Base-by-base conservation (phyloP, 1,139 yeast genomes). In the Candida glucosophila region DNA sequence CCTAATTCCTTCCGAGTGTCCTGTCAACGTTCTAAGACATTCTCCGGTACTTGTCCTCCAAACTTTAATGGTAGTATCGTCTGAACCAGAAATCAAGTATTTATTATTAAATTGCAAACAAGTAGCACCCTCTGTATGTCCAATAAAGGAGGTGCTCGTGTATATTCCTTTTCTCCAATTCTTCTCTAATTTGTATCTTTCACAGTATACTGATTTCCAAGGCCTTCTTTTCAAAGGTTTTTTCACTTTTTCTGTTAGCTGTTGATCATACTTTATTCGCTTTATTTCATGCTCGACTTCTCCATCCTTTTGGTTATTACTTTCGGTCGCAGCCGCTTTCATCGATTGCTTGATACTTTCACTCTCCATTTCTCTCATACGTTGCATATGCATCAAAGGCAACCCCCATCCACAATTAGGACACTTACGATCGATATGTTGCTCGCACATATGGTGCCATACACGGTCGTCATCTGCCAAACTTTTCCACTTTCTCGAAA, bases 371-470 rank as follows among this genome's bases (percentile, higher is more conserved):
- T 70, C 78, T 35, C 83, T 58, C 5, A 82, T 78, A 35, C 82
- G 60, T 44, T 77, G 78, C 78, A 80, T 80, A 41, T 78, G 85
- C 73, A 90, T 72, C 34, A 90, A 58, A 3, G 98, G 98, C 39
- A 90, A 63, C 5, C 98, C 98, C 98, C 98, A 90, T 7, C 98
- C 98, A 60, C 98, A 90, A 48, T 83, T 85, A 22, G 96, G 95
- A 55, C 98, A 90, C 51, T 90, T 90, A 33, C 94, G 67, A 53
- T 90, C 98, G 31, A 90, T 90, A 49, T 90, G 98, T 52, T 90
- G 98, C 50, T 86, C 95, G 51, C 98, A 90, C 90, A 90, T 80
- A 40, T 90, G 86, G 49, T 90, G 93, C 98, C 98, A 90, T 5
- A 90, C 97, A 28, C 93, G 59, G 45, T 90, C 97, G 49, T 88